Evolutionary conservation across 495 filamentous ascomycete species (phyloP).

Genomic region (Lophium mytilinum): DNA sequence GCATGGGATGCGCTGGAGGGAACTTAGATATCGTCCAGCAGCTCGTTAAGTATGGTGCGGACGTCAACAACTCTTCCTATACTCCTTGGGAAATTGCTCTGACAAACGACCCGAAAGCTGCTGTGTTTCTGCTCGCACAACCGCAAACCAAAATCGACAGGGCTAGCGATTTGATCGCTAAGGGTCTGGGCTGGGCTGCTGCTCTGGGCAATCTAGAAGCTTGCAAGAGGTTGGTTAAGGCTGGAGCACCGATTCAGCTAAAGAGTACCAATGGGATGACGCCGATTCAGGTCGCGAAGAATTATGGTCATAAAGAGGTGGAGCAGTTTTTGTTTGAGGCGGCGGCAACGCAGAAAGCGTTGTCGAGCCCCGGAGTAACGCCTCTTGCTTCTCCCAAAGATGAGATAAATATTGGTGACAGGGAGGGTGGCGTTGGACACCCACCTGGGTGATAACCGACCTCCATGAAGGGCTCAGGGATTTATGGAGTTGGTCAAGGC

Average conservation of each 20-base stretch:
- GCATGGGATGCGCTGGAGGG: constrained; percentile 1
- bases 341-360: not conserved
- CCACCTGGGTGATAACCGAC: no score
- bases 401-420: no score
- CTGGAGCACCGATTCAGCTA: constrained; percentile 1
- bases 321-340: constrained; percentile 1
- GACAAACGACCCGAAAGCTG: not conserved
- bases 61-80: constrained; percentile 4
- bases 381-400: no score
- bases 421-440: no score
- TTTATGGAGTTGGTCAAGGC: no score
- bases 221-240: constrained; percentile 3
- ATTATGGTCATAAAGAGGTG: constrained; percentile 5
- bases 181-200: constrained; percentile 5
- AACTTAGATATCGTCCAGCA: not conserved
- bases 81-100: constrained; percentile 5
- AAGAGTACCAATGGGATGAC: constrained; percentile 3
- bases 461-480: no score
- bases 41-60: constrained; percentile 5
- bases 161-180: not conserved
- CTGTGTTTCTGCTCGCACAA: constrained; percentile 4
- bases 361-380: no score
- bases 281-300: constrained; percentile 3
- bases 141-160: constrained; percentile 5
- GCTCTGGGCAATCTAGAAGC: constrained; percentile 4